Evolutionary conservation across 2,329 filamentous ascomycete genomes (phyloP).

Genomic region (Chalaropsis ovoidea): DNA sequence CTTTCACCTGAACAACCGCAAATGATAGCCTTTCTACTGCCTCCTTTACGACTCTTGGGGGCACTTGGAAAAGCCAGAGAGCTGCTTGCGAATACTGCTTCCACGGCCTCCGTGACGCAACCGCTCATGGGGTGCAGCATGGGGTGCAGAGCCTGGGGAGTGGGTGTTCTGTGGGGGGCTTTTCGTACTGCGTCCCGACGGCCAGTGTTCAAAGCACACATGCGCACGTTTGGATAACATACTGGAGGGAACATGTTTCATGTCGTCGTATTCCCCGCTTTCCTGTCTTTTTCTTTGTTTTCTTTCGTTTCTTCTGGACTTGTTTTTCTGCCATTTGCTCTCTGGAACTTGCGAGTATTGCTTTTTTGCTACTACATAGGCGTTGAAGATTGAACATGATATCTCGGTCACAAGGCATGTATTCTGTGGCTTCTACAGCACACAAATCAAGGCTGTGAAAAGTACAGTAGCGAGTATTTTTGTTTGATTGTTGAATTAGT

Average conservation of each 20-base stretch:
- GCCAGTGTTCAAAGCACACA: background rate
- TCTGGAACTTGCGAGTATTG: constrained; percentile 26
- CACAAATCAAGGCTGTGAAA: too few species aligned
- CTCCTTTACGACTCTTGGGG: constrained; percentile 24
- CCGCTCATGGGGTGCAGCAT: background rate
- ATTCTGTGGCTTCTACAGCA: background rate
- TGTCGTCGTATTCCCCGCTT: constrained; percentile 23
- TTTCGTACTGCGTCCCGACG: background rate
- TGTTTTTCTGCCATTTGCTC: constrained; percentile 30
- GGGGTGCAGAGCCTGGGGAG: background rate
- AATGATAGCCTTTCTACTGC: constrained; percentile 17
- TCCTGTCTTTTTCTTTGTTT: constrained; percentile 27
- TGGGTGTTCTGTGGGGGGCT: background rate
- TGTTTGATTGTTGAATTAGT: background rate
- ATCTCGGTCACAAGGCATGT: constrained; percentile 16
- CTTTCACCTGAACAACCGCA: constrained; percentile 21
- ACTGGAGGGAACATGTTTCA: background rate
- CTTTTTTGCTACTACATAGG: constrained; percentile 32
- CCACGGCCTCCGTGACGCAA: background rate
- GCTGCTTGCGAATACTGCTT: background rate
- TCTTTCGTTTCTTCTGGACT: constrained; percentile 25
- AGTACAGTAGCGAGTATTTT: too few species aligned
- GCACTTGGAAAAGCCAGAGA: background rate
- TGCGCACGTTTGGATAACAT: background rate
- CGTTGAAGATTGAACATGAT: constrained; percentile 33